phyloP scores from a whole-genome alignment of 495 filamentous ascomycete species.

The Penicillium desertorum region DNA sequence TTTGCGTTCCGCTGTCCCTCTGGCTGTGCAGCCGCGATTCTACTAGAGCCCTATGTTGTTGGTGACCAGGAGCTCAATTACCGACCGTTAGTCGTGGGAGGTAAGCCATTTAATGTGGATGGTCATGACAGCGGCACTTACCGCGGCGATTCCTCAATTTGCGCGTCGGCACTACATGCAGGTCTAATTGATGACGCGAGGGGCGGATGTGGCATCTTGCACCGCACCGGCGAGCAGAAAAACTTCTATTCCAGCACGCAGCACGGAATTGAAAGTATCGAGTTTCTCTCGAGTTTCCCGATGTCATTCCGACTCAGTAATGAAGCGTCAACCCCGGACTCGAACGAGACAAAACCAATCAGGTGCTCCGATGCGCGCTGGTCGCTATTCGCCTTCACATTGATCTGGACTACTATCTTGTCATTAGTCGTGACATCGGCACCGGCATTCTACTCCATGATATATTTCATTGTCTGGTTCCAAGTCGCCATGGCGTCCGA shows the following conservation, averaged over 20 bases:
- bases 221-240: constrained; percentile 57
- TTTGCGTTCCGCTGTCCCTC: constrained; percentile 76
- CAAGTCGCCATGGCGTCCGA: constrained; percentile 75
- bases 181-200: constrained; percentile 61
- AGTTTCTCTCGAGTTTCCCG: constrained; percentile 69
- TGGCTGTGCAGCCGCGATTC: constrained; percentile 58
- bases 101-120: constrained; percentile 47
- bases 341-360: constrained; percentile 17
- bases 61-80: constrained; percentile 68
- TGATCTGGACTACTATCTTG: constrained; percentile 61
- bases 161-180: constrained; percentile 70
- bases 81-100: constrained; percentile 65
- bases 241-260: constrained; percentile 51
- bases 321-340: constrained; percentile 21
- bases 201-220: constrained; percentile 73
- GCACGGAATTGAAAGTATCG: constrained; percentile 64
- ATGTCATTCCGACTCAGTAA: constrained; percentile 61
- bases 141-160: constrained; percentile 77
- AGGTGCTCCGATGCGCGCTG: constrained; percentile 66
- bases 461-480: constrained; percentile 69
- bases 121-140: constrained; percentile 52
- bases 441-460: constrained; percentile 61
- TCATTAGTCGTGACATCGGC: constrained; percentile 66
- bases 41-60: constrained; percentile 69
- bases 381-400: constrained; percentile 63